Percentiles rank a stretch among this genome's conserved stretches.
Evolutionary conservation across 257 asterid genomes (phyloP).

Genomic region (Solanum tarapatanum): DNA sequence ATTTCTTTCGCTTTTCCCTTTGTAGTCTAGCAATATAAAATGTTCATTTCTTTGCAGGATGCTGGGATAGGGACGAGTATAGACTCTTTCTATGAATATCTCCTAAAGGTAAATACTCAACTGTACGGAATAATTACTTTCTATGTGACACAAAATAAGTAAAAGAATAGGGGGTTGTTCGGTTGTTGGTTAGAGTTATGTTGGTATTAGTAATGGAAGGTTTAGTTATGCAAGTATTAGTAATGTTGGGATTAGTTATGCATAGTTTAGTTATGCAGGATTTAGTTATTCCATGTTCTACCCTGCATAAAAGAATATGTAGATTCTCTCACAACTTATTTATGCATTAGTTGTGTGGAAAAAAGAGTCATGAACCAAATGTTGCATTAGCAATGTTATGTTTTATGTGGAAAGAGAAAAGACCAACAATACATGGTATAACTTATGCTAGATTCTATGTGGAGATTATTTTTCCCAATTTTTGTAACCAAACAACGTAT

Average conservation of each 20-base stretch:
- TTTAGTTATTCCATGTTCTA: neutral
- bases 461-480: neutral
- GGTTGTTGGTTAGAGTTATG: neutral
- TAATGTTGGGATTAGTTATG: neutral
- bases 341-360: neutral
- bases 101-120: conserved; percentile 62
- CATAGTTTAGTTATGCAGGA: neutral
- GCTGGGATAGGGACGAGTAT: conserved; percentile 99
- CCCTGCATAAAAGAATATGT: neutral
- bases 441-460: neutral
- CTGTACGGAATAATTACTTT: neutral
- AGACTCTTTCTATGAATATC: conserved; percentile 96
- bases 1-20: neutral
- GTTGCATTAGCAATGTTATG: neutral
- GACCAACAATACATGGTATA: neutral
- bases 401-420: neutral
- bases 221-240: neutral
- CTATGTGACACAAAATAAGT: neutral
- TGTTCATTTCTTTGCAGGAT: conserved; percentile 53
- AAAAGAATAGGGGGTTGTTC: neutral
- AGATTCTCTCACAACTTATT: neutral
- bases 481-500: neutral
- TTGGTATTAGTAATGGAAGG: neutral
- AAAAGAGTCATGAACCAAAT: neutral
- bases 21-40: conserved; percentile 6